Base-by-base conservation (phyloP, 176 grass and related monocot species). In the Aegilops umbellulata region DNA sequence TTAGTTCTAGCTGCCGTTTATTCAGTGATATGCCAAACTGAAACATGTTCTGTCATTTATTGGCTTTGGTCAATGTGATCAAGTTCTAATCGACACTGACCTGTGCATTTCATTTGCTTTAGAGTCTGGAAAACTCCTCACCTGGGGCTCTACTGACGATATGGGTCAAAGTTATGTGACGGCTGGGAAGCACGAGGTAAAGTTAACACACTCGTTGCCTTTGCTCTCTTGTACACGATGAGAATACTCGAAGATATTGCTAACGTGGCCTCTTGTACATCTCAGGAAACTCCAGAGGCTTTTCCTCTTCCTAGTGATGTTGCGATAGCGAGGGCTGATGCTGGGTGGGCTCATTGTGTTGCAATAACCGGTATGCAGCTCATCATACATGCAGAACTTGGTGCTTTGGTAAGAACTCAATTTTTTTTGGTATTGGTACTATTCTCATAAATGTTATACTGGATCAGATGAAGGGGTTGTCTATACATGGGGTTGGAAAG, bases 401-500 rank as follows among this genome's bases (percentile, higher is more conserved):
- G 1, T 73, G 80, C 25, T 65, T 79, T 67, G 13, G 4, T 14
- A 41, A 15, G 9, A 47, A 2, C 26, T 72, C 2, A 8, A 65
- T 32, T 47, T 81, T 81, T 84, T 84, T 72, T 69, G n/a, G 62
- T 71, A 31, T 78, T 4, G 27, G 5, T 46, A 35, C 35, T 80
- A 5, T 63, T 80, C 79, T 90, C 8, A 82, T 76, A 81, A 84
- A 77, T 51, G 29, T 74, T 86, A 80, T 82, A 25, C 68, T 88
- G 31, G 53, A 90, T 73, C 85, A 99, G 97, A 88, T 90, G 81
- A 84, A 88, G 97, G 97, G 39, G 92, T 93, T 76, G 90, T 99
- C 26, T 99, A 99, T 58, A 94, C 97, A 74, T 99, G 97, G 97
- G 97, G 97, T 81, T 99, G 97, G 97, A 99, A 97, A 91, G 97